Evolutionary conservation across 2,329 filamentous ascomycete species (phyloP).

Genomic region (Monosporascus cannonballus): DNA sequence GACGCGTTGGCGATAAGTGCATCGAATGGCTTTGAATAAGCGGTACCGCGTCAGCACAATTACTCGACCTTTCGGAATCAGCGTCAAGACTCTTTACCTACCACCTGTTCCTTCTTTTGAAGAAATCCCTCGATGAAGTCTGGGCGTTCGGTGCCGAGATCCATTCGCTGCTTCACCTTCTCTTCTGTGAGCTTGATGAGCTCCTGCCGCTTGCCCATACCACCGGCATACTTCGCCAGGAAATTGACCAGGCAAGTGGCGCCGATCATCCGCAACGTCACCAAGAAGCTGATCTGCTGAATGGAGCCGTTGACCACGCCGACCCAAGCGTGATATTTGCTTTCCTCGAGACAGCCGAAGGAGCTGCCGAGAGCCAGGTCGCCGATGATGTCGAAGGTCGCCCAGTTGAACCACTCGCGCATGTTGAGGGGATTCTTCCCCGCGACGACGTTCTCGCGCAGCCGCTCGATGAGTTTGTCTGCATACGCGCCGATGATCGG

Average conservation of each 20-base stretch:
- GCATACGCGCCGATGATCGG: neutral
- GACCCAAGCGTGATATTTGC: constrained; percentile 14
- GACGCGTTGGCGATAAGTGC: constrained; percentile 4
- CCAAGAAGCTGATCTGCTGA: constrained; percentile 1
- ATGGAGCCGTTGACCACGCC: constrained; percentile 5
- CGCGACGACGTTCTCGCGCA: constrained; percentile 15
- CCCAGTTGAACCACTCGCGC: constrained; percentile 14
- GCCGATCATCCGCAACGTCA: constrained; percentile 1
- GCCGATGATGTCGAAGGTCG: constrained; percentile 15
- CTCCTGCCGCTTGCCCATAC: constrained; percentile 5
- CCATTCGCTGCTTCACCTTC: constrained; percentile 16
- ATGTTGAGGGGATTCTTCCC: constrained; percentile 12
- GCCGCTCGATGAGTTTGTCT: neutral
- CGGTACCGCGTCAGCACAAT: neutral
- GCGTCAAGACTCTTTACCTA: neutral
- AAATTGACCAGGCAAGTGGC: neutral
- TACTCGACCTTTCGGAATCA: no score
- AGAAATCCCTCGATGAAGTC: constrained; percentile 22
- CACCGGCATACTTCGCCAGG: neutral
- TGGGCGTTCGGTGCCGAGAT: constrained; percentile 11
- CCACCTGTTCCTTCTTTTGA: constrained; percentile 14
- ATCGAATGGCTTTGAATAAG: neutral
- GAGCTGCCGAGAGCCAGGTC: constrained; percentile 12
- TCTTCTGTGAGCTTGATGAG: neutral
- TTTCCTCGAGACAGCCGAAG: constrained; percentile 13